Conservation (phyloP, 345 rosid species). For the Euphorbia lathyris region DNA sequence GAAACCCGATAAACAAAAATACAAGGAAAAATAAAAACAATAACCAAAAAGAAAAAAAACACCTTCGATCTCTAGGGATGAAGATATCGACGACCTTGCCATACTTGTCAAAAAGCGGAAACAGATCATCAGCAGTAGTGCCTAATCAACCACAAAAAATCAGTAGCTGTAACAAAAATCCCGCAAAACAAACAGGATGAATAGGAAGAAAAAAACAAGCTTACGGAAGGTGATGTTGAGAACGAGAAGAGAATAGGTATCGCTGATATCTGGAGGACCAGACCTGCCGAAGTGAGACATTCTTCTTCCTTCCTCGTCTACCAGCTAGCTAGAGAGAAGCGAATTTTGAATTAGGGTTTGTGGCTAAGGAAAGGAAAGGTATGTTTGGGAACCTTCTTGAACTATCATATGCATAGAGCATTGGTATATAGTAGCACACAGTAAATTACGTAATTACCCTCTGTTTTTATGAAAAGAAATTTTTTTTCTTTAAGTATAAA, state of each 20-base stretch:
- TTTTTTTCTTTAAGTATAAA: too few relatives aligned
- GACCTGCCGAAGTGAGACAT: conserved; percentile 86
- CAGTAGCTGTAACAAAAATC: neutral
- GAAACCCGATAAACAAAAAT: neutral
- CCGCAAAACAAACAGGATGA: neutral
- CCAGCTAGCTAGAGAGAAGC: neutral
- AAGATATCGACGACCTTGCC: conserved; percentile 86
- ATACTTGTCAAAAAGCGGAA: conserved; percentile 80
- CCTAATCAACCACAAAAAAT: conserved; percentile 33
- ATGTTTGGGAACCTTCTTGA: neutral
- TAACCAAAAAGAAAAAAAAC: neutral
- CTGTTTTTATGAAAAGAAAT: too few relatives aligned
- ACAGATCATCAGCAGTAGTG: conserved; percentile 80
- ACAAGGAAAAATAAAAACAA: neutral
- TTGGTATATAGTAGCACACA: neutral
- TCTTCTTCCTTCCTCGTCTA: conserved; percentile 10
- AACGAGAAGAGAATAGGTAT: conserved; percentile 65
- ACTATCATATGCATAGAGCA: neutral
- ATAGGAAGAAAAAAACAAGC: neutral
- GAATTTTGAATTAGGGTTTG: conserved; percentile 14
- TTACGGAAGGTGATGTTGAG: conserved; percentile 87
- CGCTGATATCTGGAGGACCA: conserved; percentile 71
- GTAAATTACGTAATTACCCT: neutral
- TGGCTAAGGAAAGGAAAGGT: neutral
- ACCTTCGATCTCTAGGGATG: conserved; percentile 89